Percentiles rank a stretch among this genome's conserved stretches.
phyloP scores from a whole-genome alignment of 768 basidiomycete species.

The Mycena filopes region DNA sequence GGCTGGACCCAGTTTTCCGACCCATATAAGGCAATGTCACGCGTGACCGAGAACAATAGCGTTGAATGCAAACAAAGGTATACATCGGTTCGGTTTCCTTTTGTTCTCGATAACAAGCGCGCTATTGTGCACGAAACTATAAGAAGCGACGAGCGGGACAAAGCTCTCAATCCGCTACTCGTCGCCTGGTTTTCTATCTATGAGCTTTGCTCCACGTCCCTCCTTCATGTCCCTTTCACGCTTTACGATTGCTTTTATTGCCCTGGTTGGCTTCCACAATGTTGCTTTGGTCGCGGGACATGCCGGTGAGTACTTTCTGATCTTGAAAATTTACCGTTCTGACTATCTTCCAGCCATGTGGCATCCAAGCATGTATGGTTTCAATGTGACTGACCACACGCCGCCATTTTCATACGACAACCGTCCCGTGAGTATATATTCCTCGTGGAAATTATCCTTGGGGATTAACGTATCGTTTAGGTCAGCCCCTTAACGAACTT shows the following conservation, averaged over 20 bases:
- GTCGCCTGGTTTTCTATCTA: not conserved
- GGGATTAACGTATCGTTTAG: not conserved
- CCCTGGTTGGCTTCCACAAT: conserved; percentile 24
- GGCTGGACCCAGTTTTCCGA: no score
- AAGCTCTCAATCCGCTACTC: not conserved
- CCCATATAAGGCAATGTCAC: not conserved
- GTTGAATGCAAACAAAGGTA: not conserved
- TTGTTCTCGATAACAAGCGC: not conserved
- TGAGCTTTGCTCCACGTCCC: not conserved
- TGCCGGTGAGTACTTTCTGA: conserved; percentile 13
- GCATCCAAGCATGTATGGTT: conserved; percentile 72
- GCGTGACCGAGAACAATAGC: not conserved
- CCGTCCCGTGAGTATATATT: conserved; percentile 50
- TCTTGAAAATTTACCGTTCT: not conserved
- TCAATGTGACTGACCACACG: conserved; percentile 69
- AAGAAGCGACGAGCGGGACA: not conserved
- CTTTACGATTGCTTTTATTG: conserved; percentile 23
- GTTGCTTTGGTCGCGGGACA: conserved; percentile 17
- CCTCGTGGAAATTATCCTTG: not conserved
- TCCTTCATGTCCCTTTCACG: conserved; percentile 27
- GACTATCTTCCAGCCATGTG: conserved; percentile 51
- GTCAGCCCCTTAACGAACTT: conserved; percentile 50
- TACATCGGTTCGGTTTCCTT: not conserved
- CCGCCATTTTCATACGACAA: conserved; percentile 72
- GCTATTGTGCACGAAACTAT: not conserved